Percentiles rank a stretch among this genome's conserved stretches.
These are phyloP conservation scores for Cytospora leucostoma DNA, from an alignment of 2,329 filamentous ascomycete species.

Conservation along the genomic window DNA sequence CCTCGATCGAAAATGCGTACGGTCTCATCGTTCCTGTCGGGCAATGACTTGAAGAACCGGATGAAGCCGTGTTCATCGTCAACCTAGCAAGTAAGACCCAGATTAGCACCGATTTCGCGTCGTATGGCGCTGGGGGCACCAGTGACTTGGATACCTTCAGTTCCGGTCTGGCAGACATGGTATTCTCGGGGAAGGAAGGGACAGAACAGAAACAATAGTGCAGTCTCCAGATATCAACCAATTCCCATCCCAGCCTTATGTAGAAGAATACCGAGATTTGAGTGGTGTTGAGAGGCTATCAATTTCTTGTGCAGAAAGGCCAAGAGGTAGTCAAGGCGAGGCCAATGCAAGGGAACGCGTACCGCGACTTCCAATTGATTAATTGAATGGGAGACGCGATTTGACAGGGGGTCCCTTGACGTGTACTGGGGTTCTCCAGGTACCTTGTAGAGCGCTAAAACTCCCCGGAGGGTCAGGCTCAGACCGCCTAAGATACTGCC, in stretches of 20 bases:
- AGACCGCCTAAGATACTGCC: slow-evolving; percentile 15
- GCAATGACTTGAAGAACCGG: slow-evolving; percentile 88
- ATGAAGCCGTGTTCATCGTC: slow-evolving; percentile 98
- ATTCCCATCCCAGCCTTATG: not conserved
- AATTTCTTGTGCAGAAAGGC: not conserved
- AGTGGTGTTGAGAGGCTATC: not conserved
- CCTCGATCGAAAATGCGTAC: slow-evolving; percentile 91
- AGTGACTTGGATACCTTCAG: slow-evolving; percentile 57
- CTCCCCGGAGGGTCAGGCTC: not conserved
- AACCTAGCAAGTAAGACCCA: slow-evolving; percentile 56
- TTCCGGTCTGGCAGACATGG: slow-evolving; percentile 72
- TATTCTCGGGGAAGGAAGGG: not conserved
- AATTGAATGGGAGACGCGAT: slow-evolving; percentile 1
- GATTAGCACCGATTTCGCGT: slow-evolving; percentile 24
- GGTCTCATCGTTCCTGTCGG: slow-evolving; percentile 68
- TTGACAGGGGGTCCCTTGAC: not conserved
- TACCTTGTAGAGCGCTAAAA: not conserved
- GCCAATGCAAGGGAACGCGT: slow-evolving; percentile 10
- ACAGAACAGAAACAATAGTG: not conserved
- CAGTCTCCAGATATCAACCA: not conserved
- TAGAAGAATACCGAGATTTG: not conserved
- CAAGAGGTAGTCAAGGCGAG: not conserved
- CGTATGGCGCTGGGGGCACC: not conserved
- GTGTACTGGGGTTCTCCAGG: not conserved
- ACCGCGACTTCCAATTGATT: slow-evolving; percentile 20